Evolutionary conservation across 768 basidiomycete species (phyloP).

Genomic region (Tylopilus subfusipes): DNA sequence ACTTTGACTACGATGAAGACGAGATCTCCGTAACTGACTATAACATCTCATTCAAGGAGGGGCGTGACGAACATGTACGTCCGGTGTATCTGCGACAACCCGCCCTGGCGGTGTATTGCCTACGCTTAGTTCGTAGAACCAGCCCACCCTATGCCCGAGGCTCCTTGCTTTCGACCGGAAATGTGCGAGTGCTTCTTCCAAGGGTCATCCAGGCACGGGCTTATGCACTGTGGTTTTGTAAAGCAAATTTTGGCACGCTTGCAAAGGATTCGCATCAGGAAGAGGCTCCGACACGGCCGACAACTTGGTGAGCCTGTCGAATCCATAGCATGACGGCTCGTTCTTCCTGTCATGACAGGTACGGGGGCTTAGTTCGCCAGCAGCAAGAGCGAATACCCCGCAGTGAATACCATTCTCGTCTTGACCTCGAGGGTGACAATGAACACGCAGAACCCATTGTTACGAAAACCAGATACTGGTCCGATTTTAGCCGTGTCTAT

Average conservation of each 20-base stretch:
- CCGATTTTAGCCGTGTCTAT: conserved; percentile 50
- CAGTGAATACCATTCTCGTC: conserved; percentile 52
- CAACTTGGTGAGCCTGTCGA: conserved; percentile 18
- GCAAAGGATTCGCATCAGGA: conserved; percentile 38
- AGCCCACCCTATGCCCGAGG: conserved; percentile 54
- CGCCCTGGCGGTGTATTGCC: neutral
- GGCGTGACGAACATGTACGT: conserved; percentile 47
- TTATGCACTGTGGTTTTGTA: conserved; percentile 4
- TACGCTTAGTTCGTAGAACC: conserved; percentile 21
- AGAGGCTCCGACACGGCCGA: conserved; percentile 14
- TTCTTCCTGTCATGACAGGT: conserved; percentile 36
- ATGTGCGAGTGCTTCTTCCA: conserved; percentile 35
- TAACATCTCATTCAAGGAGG: conserved; percentile 66
- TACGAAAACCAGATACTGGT: conserved; percentile 44
- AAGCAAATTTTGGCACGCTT: conserved; percentile 68
- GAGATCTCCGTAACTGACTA: conserved; percentile 45
- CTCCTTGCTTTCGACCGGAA: conserved; percentile 66
- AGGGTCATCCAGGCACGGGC: conserved; percentile 1
- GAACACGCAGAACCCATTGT: conserved; percentile 9
- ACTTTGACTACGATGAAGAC: conserved; percentile 50
- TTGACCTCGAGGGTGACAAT: conserved; percentile 29
- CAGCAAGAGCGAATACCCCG: conserved; percentile 49
- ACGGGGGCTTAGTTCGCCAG: conserved; percentile 45
- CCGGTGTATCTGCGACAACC: neutral
- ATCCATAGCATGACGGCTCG: neutral